Conservation (phyloP, 805 yeast genomes). For the Starmerella stigmatis region DNA sequence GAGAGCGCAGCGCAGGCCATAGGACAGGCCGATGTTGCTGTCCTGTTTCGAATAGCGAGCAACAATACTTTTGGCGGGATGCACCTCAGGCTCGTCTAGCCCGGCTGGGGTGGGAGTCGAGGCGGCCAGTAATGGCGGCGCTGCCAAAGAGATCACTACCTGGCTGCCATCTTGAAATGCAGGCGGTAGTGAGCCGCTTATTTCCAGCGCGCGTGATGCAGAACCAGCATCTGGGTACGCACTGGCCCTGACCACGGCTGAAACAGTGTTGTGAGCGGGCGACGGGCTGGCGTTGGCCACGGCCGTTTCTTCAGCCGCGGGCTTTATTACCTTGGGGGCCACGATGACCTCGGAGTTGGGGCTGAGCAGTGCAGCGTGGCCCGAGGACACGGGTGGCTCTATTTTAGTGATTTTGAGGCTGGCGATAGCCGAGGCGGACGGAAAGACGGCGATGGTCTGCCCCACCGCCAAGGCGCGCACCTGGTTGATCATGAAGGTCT, state of each 20-base stretch:
- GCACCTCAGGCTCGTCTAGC: constrained; percentile 1
- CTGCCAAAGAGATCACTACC: background rate
- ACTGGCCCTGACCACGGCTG: constrained; percentile 1
- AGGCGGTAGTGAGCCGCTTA: background rate
- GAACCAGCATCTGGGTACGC: background rate
- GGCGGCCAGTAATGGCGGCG: background rate
- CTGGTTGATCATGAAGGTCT: constrained; percentile 63
- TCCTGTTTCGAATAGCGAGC: background rate
- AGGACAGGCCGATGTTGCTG: background rate
- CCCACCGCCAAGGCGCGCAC: constrained; percentile 58
- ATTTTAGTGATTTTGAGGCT: constrained; percentile 44
- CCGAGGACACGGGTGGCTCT: constrained; percentile 25
- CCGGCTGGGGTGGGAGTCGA: background rate
- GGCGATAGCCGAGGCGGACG: constrained; percentile 52
- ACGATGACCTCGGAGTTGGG: constrained; percentile 62
- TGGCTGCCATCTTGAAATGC: background rate
- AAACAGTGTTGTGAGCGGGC: background rate
- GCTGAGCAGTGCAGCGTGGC: constrained; percentile 41
- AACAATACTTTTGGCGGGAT: background rate
- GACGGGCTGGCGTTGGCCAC: background rate
- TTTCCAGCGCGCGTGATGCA: background rate
- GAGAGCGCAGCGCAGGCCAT: constrained; percentile 1
- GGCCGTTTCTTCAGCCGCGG: background rate
- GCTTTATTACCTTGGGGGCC: constrained; percentile 46
- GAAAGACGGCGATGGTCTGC: constrained; percentile 58